Evolutionary conservation across 2,329 filamentous ascomycete species (phyloP), one percentile per base, ranked within the genome.

Genomic region (Aspergillus uvarum): DNA sequence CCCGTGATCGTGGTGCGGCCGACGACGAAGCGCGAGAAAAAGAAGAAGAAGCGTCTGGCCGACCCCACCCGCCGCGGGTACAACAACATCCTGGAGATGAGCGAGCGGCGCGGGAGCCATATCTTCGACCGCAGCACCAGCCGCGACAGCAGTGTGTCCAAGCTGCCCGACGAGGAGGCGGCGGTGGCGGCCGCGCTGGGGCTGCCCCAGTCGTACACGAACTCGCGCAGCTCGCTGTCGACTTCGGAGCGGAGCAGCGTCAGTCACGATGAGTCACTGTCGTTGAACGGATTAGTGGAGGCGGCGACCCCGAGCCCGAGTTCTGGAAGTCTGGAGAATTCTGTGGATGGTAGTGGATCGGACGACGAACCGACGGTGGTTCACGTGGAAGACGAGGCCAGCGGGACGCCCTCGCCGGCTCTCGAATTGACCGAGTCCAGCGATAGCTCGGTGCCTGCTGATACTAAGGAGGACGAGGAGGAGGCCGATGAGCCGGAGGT

Each of bases 1-100:
- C 93, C 93, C 1, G 93, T 96, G 7, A 93, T 96, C 31, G 93
- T 97, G 32, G 93, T 96, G 10, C 86, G 93, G 4, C 92, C 93
- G 38, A 90, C 89, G 32, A 89, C 90, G 62, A 96, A 96, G 78
- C 89, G 93, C 21, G 86, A 91, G 71, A 95, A 95, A 78, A 96
- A 96, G 79, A 96, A 95, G 77, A 84, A 85, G 60, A 96, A 96
- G 80, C 87, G 93, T 31, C 84, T 87, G 54, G 87, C 89, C 56
- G 91, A 96, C 68, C 88, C 91, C 5, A 82, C 81, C 16, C 85
- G 92, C 35, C 87, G 89, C 66, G 89, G 87, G 49, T 96, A 96
- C 73, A 82, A 88, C 54, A 85, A 88, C 56, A 92, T 96, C 76
- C 79, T 96, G 10, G 86, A 89, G 54, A 83, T 89, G 67, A 87